A percentile compares a stretch with the other conserved stretches of the same genome.
These are phyloP conservation scores for Didymella segeticola DNA, from an alignment of 2,329 filamentous ascomycete species.

Conservation along the genomic window DNA sequence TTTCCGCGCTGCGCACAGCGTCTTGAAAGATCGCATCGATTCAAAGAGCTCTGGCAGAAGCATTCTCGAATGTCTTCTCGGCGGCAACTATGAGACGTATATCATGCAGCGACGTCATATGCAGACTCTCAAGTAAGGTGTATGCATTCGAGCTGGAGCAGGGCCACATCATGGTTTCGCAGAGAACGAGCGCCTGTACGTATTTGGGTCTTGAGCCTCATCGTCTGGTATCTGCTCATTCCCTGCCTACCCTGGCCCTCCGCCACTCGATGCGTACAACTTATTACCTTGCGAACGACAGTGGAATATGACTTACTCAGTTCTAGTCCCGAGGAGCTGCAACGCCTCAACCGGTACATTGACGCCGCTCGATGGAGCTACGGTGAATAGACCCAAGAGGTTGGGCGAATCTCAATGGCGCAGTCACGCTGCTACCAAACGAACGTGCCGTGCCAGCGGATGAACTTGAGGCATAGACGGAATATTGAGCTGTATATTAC, in stretches of 20 bases:
- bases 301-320: constrained; percentile 12
- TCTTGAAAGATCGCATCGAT: constrained; percentile 46
- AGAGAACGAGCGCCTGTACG: not conserved
- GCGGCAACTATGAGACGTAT: constrained; percentile 81
- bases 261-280: constrained; percentile 5
- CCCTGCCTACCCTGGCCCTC: constrained; percentile 1
- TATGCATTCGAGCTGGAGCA: constrained; percentile 15
- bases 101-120: constrained; percentile 71
- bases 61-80: constrained; percentile 75
- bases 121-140: constrained; percentile 39
- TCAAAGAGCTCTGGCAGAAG: constrained; percentile 50
- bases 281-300: constrained; percentile 2
- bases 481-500: not conserved
- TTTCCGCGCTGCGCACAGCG: constrained; percentile 63
- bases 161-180: not conserved
- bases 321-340: constrained; percentile 6
- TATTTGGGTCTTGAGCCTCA: not conserved
- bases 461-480: not conserved
- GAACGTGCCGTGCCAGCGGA: no score
- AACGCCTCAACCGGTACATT: not conserved
- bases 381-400: constrained; percentile 1
- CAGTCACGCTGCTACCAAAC: not conserved
- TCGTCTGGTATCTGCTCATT: not conserved
- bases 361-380: not conserved
- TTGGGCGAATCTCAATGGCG: not conserved